Evolutionary conservation across 257 asterid species (phyloP), one percentile per base, ranked within the genome.

Genomic region (Ligustrum vulgare): DNA sequence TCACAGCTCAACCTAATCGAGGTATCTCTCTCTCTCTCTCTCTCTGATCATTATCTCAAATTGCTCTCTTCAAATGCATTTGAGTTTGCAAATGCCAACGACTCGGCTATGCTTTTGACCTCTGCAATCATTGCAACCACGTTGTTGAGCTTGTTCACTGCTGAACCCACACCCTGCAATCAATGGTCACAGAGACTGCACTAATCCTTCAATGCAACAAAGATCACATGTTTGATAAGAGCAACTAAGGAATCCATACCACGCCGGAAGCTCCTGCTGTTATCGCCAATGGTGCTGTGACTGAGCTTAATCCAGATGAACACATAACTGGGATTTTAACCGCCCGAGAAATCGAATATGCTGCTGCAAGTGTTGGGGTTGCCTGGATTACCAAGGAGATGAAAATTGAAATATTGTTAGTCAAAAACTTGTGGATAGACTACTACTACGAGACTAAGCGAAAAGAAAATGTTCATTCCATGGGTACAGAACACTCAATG

Each of bases 241-340:
- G 16, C 67, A 25, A 23, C 25, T 25, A n/a, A 37, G 12, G 16
- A 83, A 25, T 41, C 3, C 82, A 36, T 87, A 93, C 97, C 91
- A 93, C 96, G 71, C 96, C 98, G 25, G 96, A 89, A 75, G 98
- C 98, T 33, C 98, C 98, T 0, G 97, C 94, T 12, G 93, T 78
- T 65, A 93, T 93, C 0, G 98, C 98, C 98, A 93, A 88, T 15
- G 97, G 97, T 41, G 95, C 96, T 2, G 97, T 93, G 28, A 93
- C 96, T 2, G 98, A 88, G 58, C 95, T 93, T 32, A 93, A 81
- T 65, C 98, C 98, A 12, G 98, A 93, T 13, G 98, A 84, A 78
- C 97, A 93, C 97, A 93, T 91, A 36, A 93, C 92, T 0, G 97
- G 97, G 58, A 89, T 86, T 32, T 43, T 78, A 28, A 91, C 96